Conservation (phyloP, 129 eudicot species). For the Heracleum sosnowskyi region DNA sequence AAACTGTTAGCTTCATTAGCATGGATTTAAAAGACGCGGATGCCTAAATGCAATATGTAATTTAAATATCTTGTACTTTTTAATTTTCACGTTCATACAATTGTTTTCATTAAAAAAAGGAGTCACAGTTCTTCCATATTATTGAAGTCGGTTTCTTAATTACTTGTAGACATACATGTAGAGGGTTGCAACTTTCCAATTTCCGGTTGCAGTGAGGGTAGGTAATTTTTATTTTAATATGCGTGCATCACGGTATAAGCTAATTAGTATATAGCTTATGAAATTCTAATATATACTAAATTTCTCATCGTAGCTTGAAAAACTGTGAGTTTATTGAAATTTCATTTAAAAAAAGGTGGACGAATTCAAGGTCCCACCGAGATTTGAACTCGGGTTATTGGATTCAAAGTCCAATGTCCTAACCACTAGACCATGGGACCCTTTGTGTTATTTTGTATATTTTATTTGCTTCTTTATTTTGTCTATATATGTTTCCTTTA, state of each 20-base stretch:
- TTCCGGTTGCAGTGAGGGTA: no score
- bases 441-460: neutral
- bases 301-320: no score
- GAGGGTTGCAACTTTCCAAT: no score
- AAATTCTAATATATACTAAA: neutral
- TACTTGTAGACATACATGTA: neutral
- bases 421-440: slow-evolving; percentile 64
- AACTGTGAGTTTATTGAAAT: neutral
- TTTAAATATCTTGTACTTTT: neutral
- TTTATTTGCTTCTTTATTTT: no score
- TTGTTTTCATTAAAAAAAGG: no score
- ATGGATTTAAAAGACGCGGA: neutral
- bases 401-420: slow-evolving; percentile 75
- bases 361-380: slow-evolving; percentile 2
- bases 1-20: neutral
- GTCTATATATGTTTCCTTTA: no score
- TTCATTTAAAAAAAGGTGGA: neutral
- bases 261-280: neutral
- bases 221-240: no score
- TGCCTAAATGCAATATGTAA: neutral
- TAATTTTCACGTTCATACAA: no score
- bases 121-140: no score
- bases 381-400: slow-evolving; percentile 69
- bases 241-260: neutral
- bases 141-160: no score